Conservation (phyloP, 2,329 filamentous ascomycete genomes). For the Fusarium lateritium region DNA sequence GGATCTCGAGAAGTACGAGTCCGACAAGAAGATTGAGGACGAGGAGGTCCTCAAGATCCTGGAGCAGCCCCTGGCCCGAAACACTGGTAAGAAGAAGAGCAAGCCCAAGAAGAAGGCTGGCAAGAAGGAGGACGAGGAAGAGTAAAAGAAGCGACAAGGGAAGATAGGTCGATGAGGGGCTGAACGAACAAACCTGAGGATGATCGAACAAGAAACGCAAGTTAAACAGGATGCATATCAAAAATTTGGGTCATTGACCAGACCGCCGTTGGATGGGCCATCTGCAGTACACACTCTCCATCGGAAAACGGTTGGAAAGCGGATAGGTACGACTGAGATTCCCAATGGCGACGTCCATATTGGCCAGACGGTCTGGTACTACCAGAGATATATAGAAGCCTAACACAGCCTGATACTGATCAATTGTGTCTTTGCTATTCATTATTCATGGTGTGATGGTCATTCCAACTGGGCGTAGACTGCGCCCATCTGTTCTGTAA, state of each 20-base stretch:
- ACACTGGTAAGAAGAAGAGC: conserved; percentile 94
- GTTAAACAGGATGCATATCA: conserved; percentile 38
- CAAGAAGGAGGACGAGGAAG: conserved; percentile 61
- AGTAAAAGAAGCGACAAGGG: conserved; percentile 44
- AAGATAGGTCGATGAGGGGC: conserved; percentile 35
- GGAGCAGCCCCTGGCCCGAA: conserved; percentile 87
- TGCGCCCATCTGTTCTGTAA: not conserved
- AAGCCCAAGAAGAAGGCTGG: conserved; percentile 82
- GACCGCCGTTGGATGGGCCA: conserved; percentile 34
- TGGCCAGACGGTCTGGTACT: conserved; percentile 38
- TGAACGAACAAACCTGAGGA: conserved; percentile 30
- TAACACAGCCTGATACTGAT: conserved; percentile 46
- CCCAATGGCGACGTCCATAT: conserved; percentile 37
- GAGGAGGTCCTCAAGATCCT: conserved; percentile 96
- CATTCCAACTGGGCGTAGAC: not conserved
- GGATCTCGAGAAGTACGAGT: conserved; percentile 87
- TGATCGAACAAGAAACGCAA: conserved; percentile 26
- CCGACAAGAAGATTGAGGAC: conserved; percentile 97
- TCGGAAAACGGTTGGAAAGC: conserved; percentile 35
- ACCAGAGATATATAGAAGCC: conserved; percentile 46
- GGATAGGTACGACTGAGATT: conserved; percentile 32
- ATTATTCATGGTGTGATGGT: conserved; percentile 4
- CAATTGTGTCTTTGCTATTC: conserved; percentile 31
- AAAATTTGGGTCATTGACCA: conserved; percentile 30
- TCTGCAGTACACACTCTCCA: conserved; percentile 27